Percentiles rank a stretch among this genome's conserved stretches.
These are phyloP conservation scores for Penicillium italicum DNA, from an alignment of 2,329 filamentous ascomycete genomes.

Conservation along the genomic window DNA sequence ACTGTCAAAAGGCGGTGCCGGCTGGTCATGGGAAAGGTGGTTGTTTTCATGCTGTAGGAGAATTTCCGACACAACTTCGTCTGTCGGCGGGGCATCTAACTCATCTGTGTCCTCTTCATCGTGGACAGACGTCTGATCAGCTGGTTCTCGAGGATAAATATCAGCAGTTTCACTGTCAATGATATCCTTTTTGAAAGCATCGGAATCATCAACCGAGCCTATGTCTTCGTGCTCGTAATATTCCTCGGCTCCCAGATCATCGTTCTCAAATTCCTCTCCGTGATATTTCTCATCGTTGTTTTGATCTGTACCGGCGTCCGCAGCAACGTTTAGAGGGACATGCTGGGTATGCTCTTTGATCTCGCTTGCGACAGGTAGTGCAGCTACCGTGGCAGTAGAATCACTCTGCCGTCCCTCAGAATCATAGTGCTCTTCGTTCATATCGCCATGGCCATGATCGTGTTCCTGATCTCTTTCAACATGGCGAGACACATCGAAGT, in stretches of 20 bases:
- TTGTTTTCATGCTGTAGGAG: conserved; percentile 10
- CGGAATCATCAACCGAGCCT: conserved; percentile 12
- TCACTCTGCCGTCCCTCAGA: conserved; percentile 31
- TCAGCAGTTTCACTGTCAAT: conserved; percentile 5
- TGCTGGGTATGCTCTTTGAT: conserved; percentile 17
- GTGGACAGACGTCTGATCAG: conserved; percentile 8
- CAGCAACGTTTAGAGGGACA: conserved; percentile 5
- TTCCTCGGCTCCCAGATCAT: conserved; percentile 12
- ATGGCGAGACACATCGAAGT: neutral
- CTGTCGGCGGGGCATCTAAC: conserved; percentile 8
- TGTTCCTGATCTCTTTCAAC: conserved; percentile 15
- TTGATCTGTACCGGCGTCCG: conserved; percentile 33
- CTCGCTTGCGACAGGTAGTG: conserved; percentile 15
- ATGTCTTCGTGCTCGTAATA: conserved; percentile 15
- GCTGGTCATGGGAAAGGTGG: conserved; percentile 16
- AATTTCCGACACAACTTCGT: conserved; percentile 13
- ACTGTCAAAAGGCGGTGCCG: conserved; percentile 19
- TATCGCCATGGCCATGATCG: conserved; percentile 4
- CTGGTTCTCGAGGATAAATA: conserved; percentile 3
- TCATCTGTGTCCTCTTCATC: conserved; percentile 11
- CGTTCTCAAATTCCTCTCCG: conserved; percentile 13
- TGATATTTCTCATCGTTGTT: conserved; percentile 20
- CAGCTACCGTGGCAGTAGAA: conserved; percentile 28
- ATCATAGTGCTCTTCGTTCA: conserved; percentile 23
- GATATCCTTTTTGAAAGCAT: conserved; percentile 8